phyloP scores from a whole-genome alignment of 176 grass and related monocot species.

The Oryza longistaminata region DNA sequence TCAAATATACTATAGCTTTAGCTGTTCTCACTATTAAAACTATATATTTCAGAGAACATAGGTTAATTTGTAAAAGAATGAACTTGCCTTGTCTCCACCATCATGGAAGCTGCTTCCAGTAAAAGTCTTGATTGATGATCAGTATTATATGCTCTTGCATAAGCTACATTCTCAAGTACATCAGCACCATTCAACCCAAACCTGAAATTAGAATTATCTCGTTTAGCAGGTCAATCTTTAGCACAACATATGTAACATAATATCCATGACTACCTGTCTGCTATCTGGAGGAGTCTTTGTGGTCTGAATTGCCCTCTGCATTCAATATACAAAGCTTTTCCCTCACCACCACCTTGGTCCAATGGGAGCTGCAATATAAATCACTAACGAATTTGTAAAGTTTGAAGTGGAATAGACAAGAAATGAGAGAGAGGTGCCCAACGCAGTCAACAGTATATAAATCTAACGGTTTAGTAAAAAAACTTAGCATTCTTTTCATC shows the following conservation, averaged over 20 bases:
- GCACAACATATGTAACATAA: background rate
- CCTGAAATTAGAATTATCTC: constrained; percentile 41
- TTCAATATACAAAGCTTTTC: constrained; percentile 94
- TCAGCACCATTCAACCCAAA: constrained; percentile 95
- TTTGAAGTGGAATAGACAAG: constrained; percentile 8
- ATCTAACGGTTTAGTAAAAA: background rate
- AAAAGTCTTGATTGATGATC: constrained; percentile 91
- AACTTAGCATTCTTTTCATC: background rate
- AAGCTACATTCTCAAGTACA: constrained; percentile 97
- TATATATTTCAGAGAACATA: background rate
- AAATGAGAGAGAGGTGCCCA: background rate
- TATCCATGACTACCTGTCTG: constrained; percentile 56
- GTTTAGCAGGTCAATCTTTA: background rate
- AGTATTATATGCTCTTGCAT: constrained; percentile 90
- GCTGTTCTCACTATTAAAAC: background rate
- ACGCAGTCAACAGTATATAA: background rate
- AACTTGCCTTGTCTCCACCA: constrained; percentile 78
- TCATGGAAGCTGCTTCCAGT: constrained; percentile 92
- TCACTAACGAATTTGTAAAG: constrained; percentile 12
- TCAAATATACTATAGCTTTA: background rate
- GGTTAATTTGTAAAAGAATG: constrained; percentile 2
- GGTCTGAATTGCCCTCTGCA: constrained; percentile 92
- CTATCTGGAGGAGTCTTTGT: constrained; percentile 90
- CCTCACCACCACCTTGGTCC: constrained; percentile 97
- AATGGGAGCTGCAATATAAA: constrained; percentile 67